Conservation (phyloP, 208 protist genomes). For the Acanthamoeba healyi region DNA sequence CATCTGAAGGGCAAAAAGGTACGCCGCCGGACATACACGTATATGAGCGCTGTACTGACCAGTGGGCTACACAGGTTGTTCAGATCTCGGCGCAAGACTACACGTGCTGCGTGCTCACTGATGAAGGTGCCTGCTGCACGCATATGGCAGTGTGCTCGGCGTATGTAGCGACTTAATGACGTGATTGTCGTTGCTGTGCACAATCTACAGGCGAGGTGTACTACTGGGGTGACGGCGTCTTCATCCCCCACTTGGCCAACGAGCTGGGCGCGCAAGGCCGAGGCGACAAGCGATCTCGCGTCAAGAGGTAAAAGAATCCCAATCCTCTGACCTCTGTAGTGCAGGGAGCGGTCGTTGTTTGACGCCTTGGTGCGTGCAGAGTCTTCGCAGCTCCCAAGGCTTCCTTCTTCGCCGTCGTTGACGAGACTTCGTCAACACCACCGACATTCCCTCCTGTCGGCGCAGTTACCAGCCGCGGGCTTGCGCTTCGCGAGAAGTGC, state of each 20-base stretch:
- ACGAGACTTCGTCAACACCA: background rate
- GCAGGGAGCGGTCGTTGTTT: no score
- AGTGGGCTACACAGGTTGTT: background rate
- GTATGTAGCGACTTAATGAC: background rate
- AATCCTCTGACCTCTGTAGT: background rate
- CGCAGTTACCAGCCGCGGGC: background rate
- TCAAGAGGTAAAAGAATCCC: background rate
- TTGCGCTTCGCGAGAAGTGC: background rate
- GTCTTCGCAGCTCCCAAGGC: background rate
- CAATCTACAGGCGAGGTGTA: background rate
- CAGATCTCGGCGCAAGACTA: background rate
- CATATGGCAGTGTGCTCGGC: background rate
- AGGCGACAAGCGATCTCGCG: background rate
- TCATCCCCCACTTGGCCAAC: background rate
- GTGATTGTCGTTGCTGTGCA: no score
- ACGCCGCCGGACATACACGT: background rate
- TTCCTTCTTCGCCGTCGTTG: background rate
- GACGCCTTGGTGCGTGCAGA: no score
- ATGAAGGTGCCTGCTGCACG: conserved; percentile 14
- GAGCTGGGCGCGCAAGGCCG: background rate
- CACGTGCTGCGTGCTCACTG: background rate
- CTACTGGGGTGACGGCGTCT: background rate
- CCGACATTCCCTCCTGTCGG: background rate
- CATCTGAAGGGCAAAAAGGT: conserved; percentile 22
- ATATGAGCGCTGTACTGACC: background rate